Conservation (phyloP, 306 rosid species). For the Dalbergia cochinchinensis region DNA sequence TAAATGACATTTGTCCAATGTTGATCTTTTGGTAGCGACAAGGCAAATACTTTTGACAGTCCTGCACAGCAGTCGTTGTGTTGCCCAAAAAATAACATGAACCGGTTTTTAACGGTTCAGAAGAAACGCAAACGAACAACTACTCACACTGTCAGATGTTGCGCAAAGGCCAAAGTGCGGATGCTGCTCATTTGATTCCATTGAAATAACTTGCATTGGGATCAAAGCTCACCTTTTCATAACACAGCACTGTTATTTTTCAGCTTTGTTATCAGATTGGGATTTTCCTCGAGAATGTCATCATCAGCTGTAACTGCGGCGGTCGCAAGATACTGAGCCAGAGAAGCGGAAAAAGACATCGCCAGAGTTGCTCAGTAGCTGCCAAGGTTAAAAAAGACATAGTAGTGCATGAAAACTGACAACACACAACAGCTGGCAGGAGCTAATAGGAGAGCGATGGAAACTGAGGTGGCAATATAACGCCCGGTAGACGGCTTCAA, state of each 20-base stretch:
- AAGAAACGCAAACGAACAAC: not conserved
- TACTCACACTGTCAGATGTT: not conserved
- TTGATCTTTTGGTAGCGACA: constrained; percentile 83
- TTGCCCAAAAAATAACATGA: constrained; percentile 2
- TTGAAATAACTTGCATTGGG: constrained; percentile 20
- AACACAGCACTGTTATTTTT: constrained; percentile 67
- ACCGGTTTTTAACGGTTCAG: not conserved
- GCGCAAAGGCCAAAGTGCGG: constrained; percentile 24
- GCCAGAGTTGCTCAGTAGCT: constrained; percentile 97
- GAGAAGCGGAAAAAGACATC: constrained; percentile 95
- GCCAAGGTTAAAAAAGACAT: constrained; percentile 50
- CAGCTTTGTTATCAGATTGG: constrained; percentile 73
- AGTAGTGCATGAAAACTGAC: constrained; percentile 43
- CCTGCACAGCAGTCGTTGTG: constrained; percentile 61
- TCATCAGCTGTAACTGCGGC: constrained; percentile 93
- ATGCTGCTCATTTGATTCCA: constrained; percentile 17
- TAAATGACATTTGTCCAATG: constrained; percentile 77
- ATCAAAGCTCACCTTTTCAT: constrained; percentile 73
- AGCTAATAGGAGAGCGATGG: constrained; percentile 25
- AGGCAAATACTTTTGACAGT: constrained; percentile 66
- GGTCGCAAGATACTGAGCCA: constrained; percentile 96
- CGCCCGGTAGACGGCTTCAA: constrained; percentile 96
- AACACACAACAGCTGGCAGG: constrained; percentile 32
- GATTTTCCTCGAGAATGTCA: constrained; percentile 87
- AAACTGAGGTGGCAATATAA: no score